Evolutionary conservation across 352 stramenopile genomes (phyloP), one percentile per base, ranked within the genome.

Genomic region (Globisporangium viniferum): DNA sequence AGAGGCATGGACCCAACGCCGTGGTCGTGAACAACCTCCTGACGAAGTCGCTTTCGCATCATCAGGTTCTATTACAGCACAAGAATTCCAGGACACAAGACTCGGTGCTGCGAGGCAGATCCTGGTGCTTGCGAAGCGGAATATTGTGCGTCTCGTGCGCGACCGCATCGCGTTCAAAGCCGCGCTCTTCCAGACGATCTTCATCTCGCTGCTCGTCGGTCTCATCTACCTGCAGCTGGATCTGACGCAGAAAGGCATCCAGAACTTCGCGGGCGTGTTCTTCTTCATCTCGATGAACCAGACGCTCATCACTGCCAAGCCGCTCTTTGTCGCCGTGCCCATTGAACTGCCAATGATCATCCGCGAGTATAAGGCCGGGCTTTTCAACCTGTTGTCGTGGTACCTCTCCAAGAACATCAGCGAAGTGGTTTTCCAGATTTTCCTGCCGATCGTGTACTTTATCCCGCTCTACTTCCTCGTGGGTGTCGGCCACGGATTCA

Each of bases 401-500:
- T 87, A 83, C 44, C 0, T 84, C 5, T 69, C 78, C 33, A 84
- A 80, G 57, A 90, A 82, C 56, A 12, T 86, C 1, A 88, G 76
- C 29, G 81, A 90, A 56, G 48, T 86, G 8, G 71, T 64, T 1
- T 62, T 88, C 55, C 81, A 87, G 48, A 54, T 87, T 5, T 60
- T 86, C n/a, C 63, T 84, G 49, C 76, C 74, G 5, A 63, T 79
- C 18, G 29, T 83, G 0, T 75, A 79, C 39, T 73, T 88, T 35
- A 22, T 79, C 0, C 74, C 76, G 14, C 58, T 58, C 0, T 85
- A 86, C 60, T 83, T 88, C 51, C 59, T 91, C 15, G 69, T 91
- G 12, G 77, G 73, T 7, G 77, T 86, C 55, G 66, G 62, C 0
- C 67, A 69, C 10, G 71, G 77, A 31, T 63, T 70, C 7, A 60